Evolutionary conservation across 192 early-diverging fungal species (phyloP).

Genomic region (Entomortierella lignicola): DNA sequence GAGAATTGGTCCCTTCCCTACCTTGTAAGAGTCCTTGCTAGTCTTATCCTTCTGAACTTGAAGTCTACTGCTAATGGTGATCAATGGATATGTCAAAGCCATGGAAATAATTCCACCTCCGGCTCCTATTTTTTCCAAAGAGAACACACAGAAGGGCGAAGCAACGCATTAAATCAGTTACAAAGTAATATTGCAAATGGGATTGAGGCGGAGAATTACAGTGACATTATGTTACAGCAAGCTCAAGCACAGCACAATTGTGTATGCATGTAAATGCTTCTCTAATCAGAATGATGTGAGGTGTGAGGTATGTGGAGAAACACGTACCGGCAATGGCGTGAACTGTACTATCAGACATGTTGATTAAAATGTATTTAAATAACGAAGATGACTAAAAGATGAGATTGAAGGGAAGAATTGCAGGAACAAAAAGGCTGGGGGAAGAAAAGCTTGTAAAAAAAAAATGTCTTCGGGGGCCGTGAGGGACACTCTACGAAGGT

Average conservation of each 20-base stretch:
- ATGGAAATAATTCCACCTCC: constrained; percentile 92
- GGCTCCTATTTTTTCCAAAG: constrained; percentile 62
- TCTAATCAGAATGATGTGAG: too few relatives aligned
- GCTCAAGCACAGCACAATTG: too few relatives aligned
- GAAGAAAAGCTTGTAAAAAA: constrained; percentile 24
- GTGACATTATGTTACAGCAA: too few relatives aligned
- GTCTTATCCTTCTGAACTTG: constrained; percentile 79
- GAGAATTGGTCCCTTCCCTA: constrained; percentile 24
- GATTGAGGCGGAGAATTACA: too few relatives aligned
- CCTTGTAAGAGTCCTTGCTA: constrained; percentile 72
- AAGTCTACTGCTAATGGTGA: constrained; percentile 81
- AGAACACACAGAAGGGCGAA: background rate
- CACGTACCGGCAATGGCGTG: constrained; percentile 70
- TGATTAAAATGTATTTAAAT: constrained; percentile 7
- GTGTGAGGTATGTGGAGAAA: background rate
- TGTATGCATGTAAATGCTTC: background rate
- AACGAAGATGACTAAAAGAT: constrained; percentile 7
- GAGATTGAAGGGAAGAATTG: background rate
- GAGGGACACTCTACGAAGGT: background rate
- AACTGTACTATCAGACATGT: constrained; percentile 71
- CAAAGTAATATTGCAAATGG: background rate
- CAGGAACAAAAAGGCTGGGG: background rate
- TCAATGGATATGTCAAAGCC: constrained; percentile 93
- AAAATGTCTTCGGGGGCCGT: background rate
- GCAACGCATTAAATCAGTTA: background rate